A percentile compares a stretch with the other conserved stretches of the same genome.
Evolutionary conservation across 2,329 filamentous ascomycete species (phyloP).

Genomic region (Fusarium devonianum): DNA sequence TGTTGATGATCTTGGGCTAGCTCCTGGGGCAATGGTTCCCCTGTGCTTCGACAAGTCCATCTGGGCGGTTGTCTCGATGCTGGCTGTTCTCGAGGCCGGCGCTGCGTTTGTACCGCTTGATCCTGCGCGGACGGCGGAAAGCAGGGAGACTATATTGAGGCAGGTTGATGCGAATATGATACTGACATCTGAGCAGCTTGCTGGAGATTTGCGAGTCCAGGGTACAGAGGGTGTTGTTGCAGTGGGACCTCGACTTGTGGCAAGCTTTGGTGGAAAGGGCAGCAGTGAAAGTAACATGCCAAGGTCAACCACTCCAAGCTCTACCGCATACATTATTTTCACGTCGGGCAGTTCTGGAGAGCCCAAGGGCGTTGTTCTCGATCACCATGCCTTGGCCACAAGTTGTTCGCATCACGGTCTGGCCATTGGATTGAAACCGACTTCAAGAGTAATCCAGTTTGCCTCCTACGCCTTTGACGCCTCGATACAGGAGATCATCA

Average conservation of each 20-base stretch:
- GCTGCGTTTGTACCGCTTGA: constrained; percentile 14
- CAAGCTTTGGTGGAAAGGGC: not conserved
- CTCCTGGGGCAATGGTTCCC: constrained; percentile 1
- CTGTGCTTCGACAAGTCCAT: constrained; percentile 17
- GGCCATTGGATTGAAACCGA: not conserved
- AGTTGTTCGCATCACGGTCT: constrained; percentile 14
- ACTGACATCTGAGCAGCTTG: constrained; percentile 4
- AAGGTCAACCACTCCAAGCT: not conserved
- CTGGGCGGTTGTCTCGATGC: constrained; percentile 9
- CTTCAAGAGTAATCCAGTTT: constrained; percentile 17
- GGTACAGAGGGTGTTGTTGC: not conserved
- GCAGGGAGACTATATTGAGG: not conserved
- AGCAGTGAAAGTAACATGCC: not conserved
- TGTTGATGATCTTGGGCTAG: not conserved
- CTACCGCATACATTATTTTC: constrained; percentile 17
- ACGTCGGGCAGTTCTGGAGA: constrained; percentile 8
- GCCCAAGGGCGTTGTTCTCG: constrained; percentile 18
- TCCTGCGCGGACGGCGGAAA: not conserved
- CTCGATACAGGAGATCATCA: constrained; percentile 16
- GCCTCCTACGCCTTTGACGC: constrained; percentile 17
- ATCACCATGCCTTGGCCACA: constrained; percentile 10
- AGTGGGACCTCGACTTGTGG: constrained; percentile 1
- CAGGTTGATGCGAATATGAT: not conserved
- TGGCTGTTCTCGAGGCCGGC: constrained; percentile 12
- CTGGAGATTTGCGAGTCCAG: not conserved